Evolutionary conservation across 306 rosid species (phyloP), one percentile per base, ranked within the genome.

Genomic region (Astragalus glycyphyllos): DNA sequence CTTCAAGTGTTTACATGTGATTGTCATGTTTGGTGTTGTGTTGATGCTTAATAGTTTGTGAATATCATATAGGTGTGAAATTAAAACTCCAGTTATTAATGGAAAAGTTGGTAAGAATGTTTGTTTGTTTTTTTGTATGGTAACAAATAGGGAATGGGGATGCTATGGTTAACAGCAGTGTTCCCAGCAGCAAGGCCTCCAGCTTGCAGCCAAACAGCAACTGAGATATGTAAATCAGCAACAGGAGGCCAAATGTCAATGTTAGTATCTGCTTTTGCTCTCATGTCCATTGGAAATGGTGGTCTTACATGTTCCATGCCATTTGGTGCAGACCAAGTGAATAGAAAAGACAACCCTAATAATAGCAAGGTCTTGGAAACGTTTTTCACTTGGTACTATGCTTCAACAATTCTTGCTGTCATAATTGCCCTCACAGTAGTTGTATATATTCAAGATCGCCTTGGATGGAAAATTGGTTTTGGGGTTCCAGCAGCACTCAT

Each of bases 261-360:
- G 23, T 79, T 88, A 4, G 1, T 79, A 0, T 75, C 79, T 2
- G 60, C 86, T 11, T 80, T 88, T 69, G 79, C 10, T 20, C 84
- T 90, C 31, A 81, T 80, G 67, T 64, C 90, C 5, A 45, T 88
- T 32, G 97, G 97, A 50, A 88, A 86, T 6, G 92, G 92, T 31
- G 97, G 97, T 3, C 53, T 84, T n/a, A 72, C 92, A 13, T 86
- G 94, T 59, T 83, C 89, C 26, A 42, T 90, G 15, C 82, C 92
- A 5, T 88, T 88, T 50, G 97, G 95, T 23, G 92, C 90, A 2
- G 97, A 90, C 62, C 97, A 90, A 63, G 50, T 88, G 8, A 72
- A 79, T 65, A 83, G 63, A 65, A 79, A 80, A 49, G 85, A 81
- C 0, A 73, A 83, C 48, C 85, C 88, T 6, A 86, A 83, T 17